Evolutionary conservation across 2,329 filamentous ascomycete genomes (phyloP).

Genomic region (Akanthomyces muscarius): DNA sequence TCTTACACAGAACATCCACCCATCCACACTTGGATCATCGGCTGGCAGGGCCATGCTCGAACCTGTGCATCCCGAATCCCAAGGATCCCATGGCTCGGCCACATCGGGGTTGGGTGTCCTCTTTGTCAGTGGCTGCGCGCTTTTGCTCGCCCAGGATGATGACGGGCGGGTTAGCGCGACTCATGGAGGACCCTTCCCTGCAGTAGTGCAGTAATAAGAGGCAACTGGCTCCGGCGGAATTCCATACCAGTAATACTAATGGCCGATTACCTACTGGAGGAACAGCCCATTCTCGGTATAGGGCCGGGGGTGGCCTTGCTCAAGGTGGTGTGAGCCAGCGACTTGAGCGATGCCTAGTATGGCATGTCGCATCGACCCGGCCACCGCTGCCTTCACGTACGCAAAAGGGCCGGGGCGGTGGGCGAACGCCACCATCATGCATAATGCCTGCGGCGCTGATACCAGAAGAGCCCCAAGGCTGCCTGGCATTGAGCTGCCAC

Average conservation of each 20-base stretch:
- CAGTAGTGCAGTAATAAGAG: slow-evolving; percentile 7
- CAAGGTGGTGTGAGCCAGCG: slow-evolving; percentile 9
- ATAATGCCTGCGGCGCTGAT: slow-evolving; percentile 10
- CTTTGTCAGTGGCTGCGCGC: not conserved
- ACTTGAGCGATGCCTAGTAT: slow-evolving; percentile 10
- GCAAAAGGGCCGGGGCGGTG: slow-evolving; percentile 6
- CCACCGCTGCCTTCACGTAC: not conserved
- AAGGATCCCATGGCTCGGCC: slow-evolving; percentile 3
- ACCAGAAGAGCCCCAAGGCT: not conserved
- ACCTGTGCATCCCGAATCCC: slow-evolving; percentile 3
- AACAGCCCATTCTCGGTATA: slow-evolving; percentile 8
- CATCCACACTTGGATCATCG: slow-evolving; percentile 4
- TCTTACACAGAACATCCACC: not conserved
- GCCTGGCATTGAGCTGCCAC: not conserved
- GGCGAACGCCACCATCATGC: slow-evolving; percentile 14
- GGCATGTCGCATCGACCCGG: slow-evolving; percentile 16
- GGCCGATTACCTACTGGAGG: slow-evolving; percentile 4
- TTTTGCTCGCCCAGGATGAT: slow-evolving; percentile 2
- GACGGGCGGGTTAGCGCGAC: slow-evolving; percentile 9
- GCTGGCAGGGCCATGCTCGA: not conserved
- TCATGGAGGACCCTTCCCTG: not conserved
- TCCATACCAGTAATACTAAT: not conserved
- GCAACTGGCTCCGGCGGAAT: slow-evolving; percentile 5
- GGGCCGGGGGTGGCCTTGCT: slow-evolving; percentile 1
- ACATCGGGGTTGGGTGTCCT: slow-evolving; percentile 8